phyloP scores from a whole-genome alignment of 2,329 filamentous ascomycete species.

The Ceratocystis ficicola region DNA sequence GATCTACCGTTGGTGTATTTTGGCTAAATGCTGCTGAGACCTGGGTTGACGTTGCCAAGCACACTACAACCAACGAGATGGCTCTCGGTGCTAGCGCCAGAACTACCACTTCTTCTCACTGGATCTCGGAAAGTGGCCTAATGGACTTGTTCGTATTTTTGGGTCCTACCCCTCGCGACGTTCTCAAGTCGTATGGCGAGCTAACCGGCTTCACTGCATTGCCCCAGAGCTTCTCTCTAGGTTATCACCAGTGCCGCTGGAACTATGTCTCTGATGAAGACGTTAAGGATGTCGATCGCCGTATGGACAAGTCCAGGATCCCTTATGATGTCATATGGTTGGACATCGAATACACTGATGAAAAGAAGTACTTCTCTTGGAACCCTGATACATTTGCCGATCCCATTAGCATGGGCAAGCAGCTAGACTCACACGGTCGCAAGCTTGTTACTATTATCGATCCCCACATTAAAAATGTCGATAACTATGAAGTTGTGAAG shows the following conservation, averaged over 20 bases:
- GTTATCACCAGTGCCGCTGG: conserved; percentile 96
- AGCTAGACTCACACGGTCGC: conserved; percentile 70
- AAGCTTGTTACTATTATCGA: conserved; percentile 94
- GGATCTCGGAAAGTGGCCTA: conserved; percentile 86
- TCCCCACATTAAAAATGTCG: conserved; percentile 91
- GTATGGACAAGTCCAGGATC: conserved; percentile 90
- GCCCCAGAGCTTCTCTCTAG: conserved; percentile 83
- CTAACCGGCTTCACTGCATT: conserved; percentile 85
- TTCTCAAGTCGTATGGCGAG: conserved; percentile 72
- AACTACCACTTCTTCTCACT: conserved; percentile 78
- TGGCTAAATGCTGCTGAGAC: conserved; percentile 97
- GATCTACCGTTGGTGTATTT: conserved; percentile 88
- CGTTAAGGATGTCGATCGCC: conserved; percentile 88
- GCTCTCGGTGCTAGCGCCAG: conserved; percentile 57
- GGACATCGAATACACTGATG: conserved; percentile 93
- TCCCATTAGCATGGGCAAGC: conserved; percentile 75
- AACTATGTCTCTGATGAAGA: conserved; percentile 97
- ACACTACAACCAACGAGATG: conserved; percentile 62
- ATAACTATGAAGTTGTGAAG: conserved; percentile 61
- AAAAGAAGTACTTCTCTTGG: conserved; percentile 97
- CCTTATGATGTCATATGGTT: conserved; percentile 99
- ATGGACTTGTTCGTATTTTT: conserved; percentile 92
- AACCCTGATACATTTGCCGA: conserved; percentile 79
- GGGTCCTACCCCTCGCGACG: conserved; percentile 70
- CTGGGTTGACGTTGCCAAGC: conserved; percentile 89